Percentiles rank a stretch among this genome's conserved stretches.
Conservation (phyloP, 805 yeast genomes). For the Candida khao-thaluensis region DNA sequence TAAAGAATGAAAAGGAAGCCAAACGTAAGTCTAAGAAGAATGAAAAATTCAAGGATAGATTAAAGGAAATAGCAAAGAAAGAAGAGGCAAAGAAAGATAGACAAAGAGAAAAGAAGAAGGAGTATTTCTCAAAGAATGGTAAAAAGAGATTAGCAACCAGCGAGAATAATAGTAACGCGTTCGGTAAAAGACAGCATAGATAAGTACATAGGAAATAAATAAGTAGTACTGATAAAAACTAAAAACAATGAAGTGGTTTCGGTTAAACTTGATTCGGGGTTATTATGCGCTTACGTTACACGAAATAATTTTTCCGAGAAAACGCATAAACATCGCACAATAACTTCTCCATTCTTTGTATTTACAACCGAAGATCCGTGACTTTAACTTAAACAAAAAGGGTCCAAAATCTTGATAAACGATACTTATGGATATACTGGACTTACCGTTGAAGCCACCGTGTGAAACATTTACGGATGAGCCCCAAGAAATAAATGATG, state of each 20-base stretch:
- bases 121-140: conserved; percentile 71
- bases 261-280: neutral
- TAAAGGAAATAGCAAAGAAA: conserved; percentile 71
- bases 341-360: neutral
- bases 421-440: conserved; percentile 20
- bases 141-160: conserved; percentile 50
- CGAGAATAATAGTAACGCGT: conserved; percentile 29
- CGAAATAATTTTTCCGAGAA: neutral
- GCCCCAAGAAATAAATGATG: conserved; percentile 34
- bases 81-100: conserved; percentile 71
- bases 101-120: conserved; percentile 83
- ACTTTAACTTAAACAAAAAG: too few species aligned
- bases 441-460: conserved; percentile 37
- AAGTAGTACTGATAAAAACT: too few species aligned
- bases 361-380: neutral
- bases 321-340: conserved; percentile 4
- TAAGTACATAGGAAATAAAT: conserved; percentile 10
- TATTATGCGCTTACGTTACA: neutral
- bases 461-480: conserved; percentile 43
- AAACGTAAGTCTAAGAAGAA: conserved; percentile 71
- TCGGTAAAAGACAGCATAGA: conserved; percentile 33
- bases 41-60: conserved; percentile 70
- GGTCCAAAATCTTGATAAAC: too few species aligned
- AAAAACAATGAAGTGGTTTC: too few species aligned
- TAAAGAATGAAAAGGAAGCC: conserved; percentile 81